A percentile compares a stretch with the other conserved stretches of the same genome.
Evolutionary conservation across 306 rosid genomes (phyloP).

Genomic region (Senna tora): DNA sequence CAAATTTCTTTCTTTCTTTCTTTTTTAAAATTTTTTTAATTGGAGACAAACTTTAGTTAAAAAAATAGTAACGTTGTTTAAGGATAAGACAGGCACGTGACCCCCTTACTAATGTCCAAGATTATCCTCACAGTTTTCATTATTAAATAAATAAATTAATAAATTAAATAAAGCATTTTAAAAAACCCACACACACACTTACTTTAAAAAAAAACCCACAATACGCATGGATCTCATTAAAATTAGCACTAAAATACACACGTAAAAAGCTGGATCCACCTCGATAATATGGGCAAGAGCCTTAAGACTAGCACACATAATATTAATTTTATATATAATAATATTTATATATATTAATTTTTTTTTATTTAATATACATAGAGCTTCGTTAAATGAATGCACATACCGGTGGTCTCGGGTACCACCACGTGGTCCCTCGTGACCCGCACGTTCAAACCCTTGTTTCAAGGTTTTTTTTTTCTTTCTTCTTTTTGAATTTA

Average conservation of each 20-base stretch:
- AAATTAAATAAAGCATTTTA: no score
- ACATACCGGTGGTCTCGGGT: slow-evolving; percentile 39
- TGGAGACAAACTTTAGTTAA: slow-evolving; percentile 34
- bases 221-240: slow-evolving; percentile 41
- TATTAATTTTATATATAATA: no score
- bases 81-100: slow-evolving; percentile 53
- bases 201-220: no score
- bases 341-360: no score
- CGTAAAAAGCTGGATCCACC: slow-evolving; percentile 50
- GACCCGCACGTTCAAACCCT: slow-evolving; percentile 52
- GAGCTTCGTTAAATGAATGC: slow-evolving; percentile 37
- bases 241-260: slow-evolving; percentile 36
- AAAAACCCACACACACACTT: no score
- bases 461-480: slow-evolving; percentile 41
- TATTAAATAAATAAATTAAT: no score
- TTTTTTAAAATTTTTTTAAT: slow-evolving; percentile 2
- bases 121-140: slow-evolving; percentile 30
- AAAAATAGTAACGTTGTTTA: slow-evolving; percentile 36
- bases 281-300: slow-evolving; percentile 26
- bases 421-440: slow-evolving; percentile 58
- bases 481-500: not conserved
- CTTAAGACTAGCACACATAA: not conserved
- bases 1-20: no score
- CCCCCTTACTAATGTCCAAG: slow-evolving; percentile 43
- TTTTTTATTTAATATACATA: no score